A percentile compares a stretch with the other conserved stretches of the same genome.
Conservation (phyloP, 768 basidiomycete species). For the Hortiboletus campestris region DNA sequence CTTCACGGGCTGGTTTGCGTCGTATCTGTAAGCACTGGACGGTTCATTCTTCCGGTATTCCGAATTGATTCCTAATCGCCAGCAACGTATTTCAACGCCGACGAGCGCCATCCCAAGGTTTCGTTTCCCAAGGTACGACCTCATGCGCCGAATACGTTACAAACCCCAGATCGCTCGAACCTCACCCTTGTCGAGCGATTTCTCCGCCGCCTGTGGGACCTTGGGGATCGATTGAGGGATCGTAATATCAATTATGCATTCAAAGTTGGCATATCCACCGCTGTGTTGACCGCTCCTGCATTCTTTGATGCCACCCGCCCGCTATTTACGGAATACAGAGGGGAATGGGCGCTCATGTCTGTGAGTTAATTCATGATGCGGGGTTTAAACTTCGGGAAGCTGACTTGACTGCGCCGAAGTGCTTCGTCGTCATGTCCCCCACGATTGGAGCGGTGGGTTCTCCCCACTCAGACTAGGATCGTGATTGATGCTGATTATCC, state of each 20-base stretch:
- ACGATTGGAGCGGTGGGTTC: conserved; percentile 77
- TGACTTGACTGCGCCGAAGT: conserved; percentile 39
- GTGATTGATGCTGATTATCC: conserved; percentile 12
- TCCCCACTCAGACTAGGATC: neutral
- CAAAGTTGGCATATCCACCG: conserved; percentile 82
- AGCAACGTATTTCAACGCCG: conserved; percentile 57
- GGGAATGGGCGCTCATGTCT: conserved; percentile 96
- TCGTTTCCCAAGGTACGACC: conserved; percentile 80
- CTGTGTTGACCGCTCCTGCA: conserved; percentile 82
- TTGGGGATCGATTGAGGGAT: conserved; percentile 63
- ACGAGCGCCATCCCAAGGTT: conserved; percentile 47
- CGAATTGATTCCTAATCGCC: conserved; percentile 2
- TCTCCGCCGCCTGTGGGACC: conserved; percentile 69
- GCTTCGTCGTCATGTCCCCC: conserved; percentile 88
- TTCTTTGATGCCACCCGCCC: conserved; percentile 80
- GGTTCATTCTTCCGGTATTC: neutral
- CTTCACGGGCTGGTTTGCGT: conserved; percentile 23
- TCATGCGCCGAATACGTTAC: conserved; percentile 83
- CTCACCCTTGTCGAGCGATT: conserved; percentile 61
- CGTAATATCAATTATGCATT: conserved; percentile 83
- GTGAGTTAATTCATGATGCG: conserved; percentile 44
- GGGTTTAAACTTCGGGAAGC: conserved; percentile 11
- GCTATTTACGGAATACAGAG: conserved; percentile 76
- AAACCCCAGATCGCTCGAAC: conserved; percentile 64
- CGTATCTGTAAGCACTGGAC: conserved; percentile 43